Base-by-base conservation (phyloP, 2,329 filamentous ascomycete genomes). In the Aspergillus fructus region DNA sequence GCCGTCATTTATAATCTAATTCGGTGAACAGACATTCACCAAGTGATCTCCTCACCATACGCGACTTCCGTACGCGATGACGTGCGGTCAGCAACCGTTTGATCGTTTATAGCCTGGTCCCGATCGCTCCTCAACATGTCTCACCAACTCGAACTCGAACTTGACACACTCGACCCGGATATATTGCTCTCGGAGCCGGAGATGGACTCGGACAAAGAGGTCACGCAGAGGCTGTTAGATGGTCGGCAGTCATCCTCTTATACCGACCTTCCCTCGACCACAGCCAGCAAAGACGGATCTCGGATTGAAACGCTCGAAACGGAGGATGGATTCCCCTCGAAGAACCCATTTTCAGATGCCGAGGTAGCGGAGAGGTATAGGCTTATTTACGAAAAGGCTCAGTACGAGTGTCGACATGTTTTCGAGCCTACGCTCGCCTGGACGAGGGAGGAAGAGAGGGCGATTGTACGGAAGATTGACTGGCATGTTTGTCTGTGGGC, bases 311-410 rank as follows among this genome's bases (percentile, higher is more conserved):
- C 49, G 3, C 51, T 54, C 13, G 45, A 53, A 34, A 42, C 42
- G 1, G 48, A 60, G 13, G 37, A 45, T 24, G 33, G 37, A 17
- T 40, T 52, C 3, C 30, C 50, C 15, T 21, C 21, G 5, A 19
- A 55, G 8, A 51, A 71, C 47, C 66, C 68, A 37, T 86, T 86
- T 62, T 72, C 77, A 0, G 81, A 85, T 49, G 78, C 81, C 2
- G 73, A 75, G 3, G 72, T 82, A 2, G 81, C 82, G 1, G 78
- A 81, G n/a, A 77, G 82, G 63, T 86, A 82, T 78, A 73, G 76
- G 2, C 71, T 71, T 4, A 66, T 84, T 4, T 86, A 85, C 59
- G 82, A 85, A 60, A 78, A 79, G 11, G 81, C 82, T 1, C 60
- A 74, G 70, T 74, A 83, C 59, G 77, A 79, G 58, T 74, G 77